These are phyloP conservation scores for Mimosa bimucronata DNA, from an alignment of 306 rosid species.

Conservation along the genomic window DNA sequence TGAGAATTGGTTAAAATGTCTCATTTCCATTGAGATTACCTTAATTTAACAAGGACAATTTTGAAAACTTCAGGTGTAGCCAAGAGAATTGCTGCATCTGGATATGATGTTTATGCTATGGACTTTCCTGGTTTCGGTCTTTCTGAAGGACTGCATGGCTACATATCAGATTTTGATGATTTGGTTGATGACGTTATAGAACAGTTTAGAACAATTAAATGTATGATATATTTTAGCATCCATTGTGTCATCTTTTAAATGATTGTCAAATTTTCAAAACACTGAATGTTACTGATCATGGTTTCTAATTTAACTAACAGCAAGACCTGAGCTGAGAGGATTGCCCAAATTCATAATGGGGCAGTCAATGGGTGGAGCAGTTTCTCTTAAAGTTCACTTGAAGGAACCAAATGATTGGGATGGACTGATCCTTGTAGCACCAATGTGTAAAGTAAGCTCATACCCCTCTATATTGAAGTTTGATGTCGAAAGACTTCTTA, in stretches of 20 bases:
- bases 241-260: neutral
- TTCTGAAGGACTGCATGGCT: constrained; percentile 90
- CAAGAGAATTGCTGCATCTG: constrained; percentile 71
- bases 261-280: constrained; percentile 10
- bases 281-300: constrained; percentile 27
- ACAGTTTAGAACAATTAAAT: constrained; percentile 71
- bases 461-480: constrained; percentile 27
- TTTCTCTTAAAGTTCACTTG: constrained; percentile 75
- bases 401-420: constrained; percentile 79
- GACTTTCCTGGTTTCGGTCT: constrained; percentile 96
- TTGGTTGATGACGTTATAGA: constrained; percentile 75
- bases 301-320: constrained; percentile 46
- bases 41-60: neutral
- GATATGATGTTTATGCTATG: constrained; percentile 77
- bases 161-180: constrained; percentile 69
- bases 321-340: constrained; percentile 63
- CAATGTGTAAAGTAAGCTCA: constrained; percentile 89
- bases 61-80: constrained; percentile 71
- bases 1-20: neutral
- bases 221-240: constrained; percentile 41
- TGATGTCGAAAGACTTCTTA: constrained; percentile 1
- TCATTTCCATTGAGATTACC: neutral
- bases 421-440: constrained; percentile 85
- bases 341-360: constrained; percentile 77
- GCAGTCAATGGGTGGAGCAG: constrained; percentile 95